Evolutionary conservation across 202 grass and related monocot genomes (phyloP).

Genomic region (Setaria viridis): DNA sequence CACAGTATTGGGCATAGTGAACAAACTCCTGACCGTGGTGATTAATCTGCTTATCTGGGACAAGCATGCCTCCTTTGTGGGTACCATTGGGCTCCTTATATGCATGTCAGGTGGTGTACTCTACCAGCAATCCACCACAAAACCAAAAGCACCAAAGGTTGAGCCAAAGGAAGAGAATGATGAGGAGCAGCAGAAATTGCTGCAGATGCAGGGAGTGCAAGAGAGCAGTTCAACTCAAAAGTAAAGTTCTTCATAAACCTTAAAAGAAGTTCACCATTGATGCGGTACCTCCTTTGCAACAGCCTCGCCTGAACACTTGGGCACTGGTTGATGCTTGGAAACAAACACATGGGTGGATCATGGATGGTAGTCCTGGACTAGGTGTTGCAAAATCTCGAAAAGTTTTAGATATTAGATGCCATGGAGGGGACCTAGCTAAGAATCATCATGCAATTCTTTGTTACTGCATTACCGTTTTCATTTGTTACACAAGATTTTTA

Average conservation of each 20-base stretch:
- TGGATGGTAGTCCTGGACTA: not conserved
- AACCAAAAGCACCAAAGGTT: constrained; percentile 67
- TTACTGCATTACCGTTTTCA: constrained; percentile 25
- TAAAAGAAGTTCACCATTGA: not conserved
- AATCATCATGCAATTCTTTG: constrained; percentile 31
- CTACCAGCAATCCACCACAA: constrained; percentile 89
- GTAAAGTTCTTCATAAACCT: constrained; percentile 26
- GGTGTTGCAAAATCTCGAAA: not conserved
- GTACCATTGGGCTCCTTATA: constrained; percentile 79
- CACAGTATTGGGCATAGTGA: constrained; percentile 89
- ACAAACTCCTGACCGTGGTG: constrained; percentile 86
- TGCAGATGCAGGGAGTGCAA: constrained; percentile 58
- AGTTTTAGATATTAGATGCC: not conserved
- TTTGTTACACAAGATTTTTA: constrained; percentile 32
- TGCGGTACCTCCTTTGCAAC: not conserved
- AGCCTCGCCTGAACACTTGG: constrained; percentile 18
- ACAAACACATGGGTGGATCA: constrained; percentile 11
- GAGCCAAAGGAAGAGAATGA: constrained; percentile 65
- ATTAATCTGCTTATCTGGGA: constrained; percentile 96
- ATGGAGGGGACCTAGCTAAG: not conserved
- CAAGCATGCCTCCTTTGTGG: constrained; percentile 73
- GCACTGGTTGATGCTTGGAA: not conserved
- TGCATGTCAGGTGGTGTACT: constrained; percentile 91
- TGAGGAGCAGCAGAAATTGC: constrained; percentile 76
- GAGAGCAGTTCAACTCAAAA: constrained; percentile 52